Evolutionary conservation across 345 rosid genomes (phyloP), one percentile per base, ranked within the genome.

Genomic region (Conringia planisiliqua): DNA sequence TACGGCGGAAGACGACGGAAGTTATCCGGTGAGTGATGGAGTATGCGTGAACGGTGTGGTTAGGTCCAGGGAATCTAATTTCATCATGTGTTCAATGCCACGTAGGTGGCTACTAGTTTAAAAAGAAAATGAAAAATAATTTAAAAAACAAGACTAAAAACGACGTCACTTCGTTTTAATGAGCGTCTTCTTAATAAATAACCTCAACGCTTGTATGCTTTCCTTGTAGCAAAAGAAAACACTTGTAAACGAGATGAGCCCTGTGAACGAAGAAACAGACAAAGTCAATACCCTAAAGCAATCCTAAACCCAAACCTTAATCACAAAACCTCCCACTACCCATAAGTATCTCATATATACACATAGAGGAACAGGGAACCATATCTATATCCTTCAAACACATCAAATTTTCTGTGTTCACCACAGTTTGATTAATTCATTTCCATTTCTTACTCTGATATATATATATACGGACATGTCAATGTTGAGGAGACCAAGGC

Each of bases 291-390:
- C 71, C 51, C 71, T 76, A 24, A 78, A 66, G 77, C 72, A 58
- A 78, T 71, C 69, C 77, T 58, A 78, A 78, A 71, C 77, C 81
- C 73, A 71, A 64, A 70, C 52, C 80, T 10, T 22, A 52, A 61
- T 24, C 30, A 68, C 32, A 52, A 76, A 67, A 68, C 50, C 79
- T 76, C 75, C 18, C 39, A 32, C 12, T 22, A n/a, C 39, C 20
- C 6, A 35, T 65, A 54, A 52, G 10, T 7, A 7, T 20, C 26
- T 22, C 69, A 60, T 63, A 63, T 38, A 77, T 70, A 70, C 44
- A 62, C 24, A 54, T 26, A 47, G 11, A 47, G 11, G 8, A 32
- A 6, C 6, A 59, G 12, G 56, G 18, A 9, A 5, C n/a, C 30
- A 20, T 14, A 24, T 18, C 22, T 35, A 48, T 33, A 70, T 46